phyloP scores from a whole-genome alignment of 306 rosid genomes.

The Chamaecrista fasciculata region DNA sequence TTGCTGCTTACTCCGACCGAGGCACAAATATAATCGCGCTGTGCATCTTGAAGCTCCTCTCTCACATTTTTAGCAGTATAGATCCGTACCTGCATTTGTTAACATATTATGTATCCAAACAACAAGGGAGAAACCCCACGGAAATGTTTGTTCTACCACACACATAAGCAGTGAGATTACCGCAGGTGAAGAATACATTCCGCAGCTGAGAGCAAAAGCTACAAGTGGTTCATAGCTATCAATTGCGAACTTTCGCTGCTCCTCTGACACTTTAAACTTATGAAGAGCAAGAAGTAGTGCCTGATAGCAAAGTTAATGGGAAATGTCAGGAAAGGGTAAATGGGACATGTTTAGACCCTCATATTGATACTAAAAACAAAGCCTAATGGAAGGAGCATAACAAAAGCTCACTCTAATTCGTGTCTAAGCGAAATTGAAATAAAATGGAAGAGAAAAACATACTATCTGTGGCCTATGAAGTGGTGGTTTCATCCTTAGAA shows the following conservation, averaged over 20 bases:
- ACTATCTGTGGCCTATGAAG: constrained; percentile 80
- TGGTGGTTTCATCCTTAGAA: constrained; percentile 74
- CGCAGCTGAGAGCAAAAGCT: constrained; percentile 66
- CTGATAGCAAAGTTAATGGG: constrained; percentile 30
- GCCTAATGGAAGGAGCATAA: not conserved
- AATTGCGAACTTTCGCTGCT: constrained; percentile 51
- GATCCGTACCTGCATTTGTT: constrained; percentile 47
- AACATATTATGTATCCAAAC: not conserved
- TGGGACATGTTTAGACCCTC: too few species aligned
- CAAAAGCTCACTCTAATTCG: too few species aligned
- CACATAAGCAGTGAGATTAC: constrained; percentile 30
- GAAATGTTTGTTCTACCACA: not conserved
- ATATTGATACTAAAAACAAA: too few species aligned
- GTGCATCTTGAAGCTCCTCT: constrained; percentile 68
- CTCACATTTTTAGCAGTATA: constrained; percentile 54
- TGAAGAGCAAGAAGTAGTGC: constrained; percentile 81
- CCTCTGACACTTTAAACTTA: constrained; percentile 65
- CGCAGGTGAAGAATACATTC: constrained; percentile 75
- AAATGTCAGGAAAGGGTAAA: not conserved
- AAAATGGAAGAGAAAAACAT: too few species aligned
- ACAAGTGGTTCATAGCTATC: constrained; percentile 53
- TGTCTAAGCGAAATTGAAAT: too few species aligned
- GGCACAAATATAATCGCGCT: constrained; percentile 62
- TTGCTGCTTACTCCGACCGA: constrained; percentile 67
- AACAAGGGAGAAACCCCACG: not conserved